Evolutionary conservation across 495 filamentous ascomycete species (phyloP).

Genomic region (Penicillium mononematosum): DNA sequence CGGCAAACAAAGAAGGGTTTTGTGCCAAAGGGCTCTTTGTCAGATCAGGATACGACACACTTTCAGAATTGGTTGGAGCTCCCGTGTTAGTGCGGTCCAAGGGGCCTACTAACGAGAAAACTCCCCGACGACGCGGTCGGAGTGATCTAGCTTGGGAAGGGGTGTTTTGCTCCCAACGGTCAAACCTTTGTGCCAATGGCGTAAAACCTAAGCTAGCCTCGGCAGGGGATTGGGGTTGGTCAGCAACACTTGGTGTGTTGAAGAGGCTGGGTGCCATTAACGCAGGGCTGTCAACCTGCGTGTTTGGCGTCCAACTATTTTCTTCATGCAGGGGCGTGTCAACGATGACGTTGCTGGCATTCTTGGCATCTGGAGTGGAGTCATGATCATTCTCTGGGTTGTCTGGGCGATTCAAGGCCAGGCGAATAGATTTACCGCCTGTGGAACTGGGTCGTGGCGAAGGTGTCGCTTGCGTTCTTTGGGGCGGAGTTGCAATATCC

Average conservation of each 20-base stretch:
- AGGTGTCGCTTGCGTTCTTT: constrained; percentile 12
- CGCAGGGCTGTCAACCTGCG: constrained; percentile 24
- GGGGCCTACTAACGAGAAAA: constrained; percentile 48
- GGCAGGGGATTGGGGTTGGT: constrained; percentile 27
- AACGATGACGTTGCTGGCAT: constrained; percentile 14
- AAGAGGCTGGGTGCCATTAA: constrained; percentile 22
- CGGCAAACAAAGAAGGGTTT: constrained; percentile 17
- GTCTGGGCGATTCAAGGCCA: constrained; percentile 26
- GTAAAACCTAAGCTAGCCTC: constrained; percentile 54
- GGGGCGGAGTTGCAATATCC: constrained; percentile 9
- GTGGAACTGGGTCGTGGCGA: constrained; percentile 23
- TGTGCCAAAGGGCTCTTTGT: constrained; percentile 20
- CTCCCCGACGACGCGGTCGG: constrained; percentile 37
- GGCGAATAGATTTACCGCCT: constrained; percentile 10
- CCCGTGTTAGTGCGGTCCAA: constrained; percentile 15
- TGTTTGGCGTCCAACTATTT: constrained; percentile 17
- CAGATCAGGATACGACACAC: constrained; percentile 32
- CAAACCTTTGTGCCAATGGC: constrained; percentile 58
- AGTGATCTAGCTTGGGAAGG: constrained; percentile 42
- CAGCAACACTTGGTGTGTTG: constrained; percentile 20
- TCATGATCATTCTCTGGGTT: constrained; percentile 30
- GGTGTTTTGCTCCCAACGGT: constrained; percentile 56
- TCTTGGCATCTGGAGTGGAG: constrained; percentile 9
- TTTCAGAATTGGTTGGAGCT: constrained; percentile 10
- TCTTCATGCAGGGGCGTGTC: constrained; percentile 14